Conservation (phyloP, 176 grass and related monocot genomes). For the Puccinellia tenuiflora region DNA sequence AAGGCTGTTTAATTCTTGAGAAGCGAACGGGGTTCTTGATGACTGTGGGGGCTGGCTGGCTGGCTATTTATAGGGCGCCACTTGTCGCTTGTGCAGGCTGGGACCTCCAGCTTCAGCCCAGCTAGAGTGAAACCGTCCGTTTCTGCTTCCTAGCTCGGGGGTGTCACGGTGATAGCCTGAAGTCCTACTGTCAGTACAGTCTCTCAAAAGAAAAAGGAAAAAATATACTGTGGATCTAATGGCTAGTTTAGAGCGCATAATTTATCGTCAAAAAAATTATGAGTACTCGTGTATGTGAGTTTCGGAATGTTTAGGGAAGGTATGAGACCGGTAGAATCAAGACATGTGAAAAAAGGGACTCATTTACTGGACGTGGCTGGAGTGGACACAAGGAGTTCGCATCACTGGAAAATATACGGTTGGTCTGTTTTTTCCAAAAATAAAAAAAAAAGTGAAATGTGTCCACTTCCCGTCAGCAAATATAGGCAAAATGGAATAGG, state of each 20-base stretch:
- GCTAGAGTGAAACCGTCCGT: neutral
- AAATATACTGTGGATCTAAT: no score
- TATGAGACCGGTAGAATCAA: no score
- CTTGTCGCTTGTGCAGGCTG: neutral
- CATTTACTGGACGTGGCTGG: no score
- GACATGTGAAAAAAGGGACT: no score
- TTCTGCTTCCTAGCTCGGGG: neutral
- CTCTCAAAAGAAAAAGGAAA: no score
- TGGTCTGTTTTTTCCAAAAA: neutral
- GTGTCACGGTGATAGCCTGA: neutral
- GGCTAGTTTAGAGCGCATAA: no score
- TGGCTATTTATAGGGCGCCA: neutral
- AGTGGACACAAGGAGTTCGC: no score
- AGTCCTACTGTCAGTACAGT: neutral
- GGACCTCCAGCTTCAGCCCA: neutral
- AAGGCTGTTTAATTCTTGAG: neutral
- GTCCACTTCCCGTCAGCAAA: neutral
- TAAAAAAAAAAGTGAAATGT: neutral
- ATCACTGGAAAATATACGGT: neutral
- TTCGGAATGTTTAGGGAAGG: no score
- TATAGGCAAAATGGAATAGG: neutral
- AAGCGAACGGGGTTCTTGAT: neutral
- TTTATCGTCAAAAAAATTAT: no score
- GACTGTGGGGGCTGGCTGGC: neutral
- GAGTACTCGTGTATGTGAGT: no score